A percentile compares a stretch with the other conserved stretches of the same genome.
phyloP scores from a whole-genome alignment of 257 asterid genomes.

The Fraxinus excelsior region DNA sequence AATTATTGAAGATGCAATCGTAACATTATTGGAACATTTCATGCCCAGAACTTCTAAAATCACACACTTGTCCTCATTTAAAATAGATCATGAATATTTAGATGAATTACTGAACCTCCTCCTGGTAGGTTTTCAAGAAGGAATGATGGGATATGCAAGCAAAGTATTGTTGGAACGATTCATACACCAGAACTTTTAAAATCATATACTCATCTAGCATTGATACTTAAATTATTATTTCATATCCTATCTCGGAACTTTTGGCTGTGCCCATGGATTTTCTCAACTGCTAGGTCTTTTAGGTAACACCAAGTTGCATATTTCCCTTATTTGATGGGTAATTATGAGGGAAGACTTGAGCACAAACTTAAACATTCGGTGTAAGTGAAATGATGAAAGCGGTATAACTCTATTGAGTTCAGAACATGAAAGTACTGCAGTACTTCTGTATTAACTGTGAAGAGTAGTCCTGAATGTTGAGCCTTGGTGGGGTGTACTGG shows the following conservation, averaged over 20 bases:
- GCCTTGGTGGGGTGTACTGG: slow-evolving; percentile 7
- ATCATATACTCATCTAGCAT: neutral
- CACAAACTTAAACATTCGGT: slow-evolving; percentile 5
- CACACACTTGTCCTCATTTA: neutral
- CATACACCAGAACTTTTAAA: neutral
- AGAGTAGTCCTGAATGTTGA: slow-evolving; percentile 12
- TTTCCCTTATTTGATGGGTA: slow-evolving; percentile 1
- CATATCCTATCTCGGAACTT: neutral
- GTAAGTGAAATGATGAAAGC: slow-evolving; percentile 7
- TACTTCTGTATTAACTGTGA: slow-evolving; percentile 19
- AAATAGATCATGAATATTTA: neutral
- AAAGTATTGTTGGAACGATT: neutral
- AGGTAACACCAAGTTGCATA: neutral
- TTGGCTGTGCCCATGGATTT: neutral
- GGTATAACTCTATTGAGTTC: slow-evolving; percentile 9
- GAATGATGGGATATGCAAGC: neutral
- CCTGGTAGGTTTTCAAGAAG: neutral
- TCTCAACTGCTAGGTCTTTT: neutral
- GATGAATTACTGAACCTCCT: neutral
- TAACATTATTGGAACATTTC: neutral
- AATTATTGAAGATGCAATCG: neutral
- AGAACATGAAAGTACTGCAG: slow-evolving; percentile 1
- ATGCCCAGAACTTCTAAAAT: neutral
- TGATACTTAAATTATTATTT: neutral
- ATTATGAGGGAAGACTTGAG: slow-evolving; percentile 15